Evolutionary conservation across 129 eudicot genomes (phyloP), one percentile per base, ranked within the genome.

Genomic region (Gnaphalium uliginosum): DNA sequence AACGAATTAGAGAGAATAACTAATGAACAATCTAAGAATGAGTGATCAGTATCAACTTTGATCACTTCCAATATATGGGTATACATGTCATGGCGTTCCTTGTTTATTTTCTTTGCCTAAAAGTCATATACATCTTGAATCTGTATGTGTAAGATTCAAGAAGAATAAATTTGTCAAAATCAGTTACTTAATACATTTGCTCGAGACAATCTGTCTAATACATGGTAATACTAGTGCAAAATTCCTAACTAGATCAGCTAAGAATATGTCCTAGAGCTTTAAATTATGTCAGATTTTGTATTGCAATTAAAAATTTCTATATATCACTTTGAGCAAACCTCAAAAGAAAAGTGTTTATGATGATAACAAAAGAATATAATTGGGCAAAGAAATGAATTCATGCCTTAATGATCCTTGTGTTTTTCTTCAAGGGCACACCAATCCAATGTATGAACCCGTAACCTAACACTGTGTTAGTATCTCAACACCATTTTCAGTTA

Each of bases 401-500:
- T 65, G 69, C 15, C 15, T 33, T 29, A 5, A 61, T 26, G 26
- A 17, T 56, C 61, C 61, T 56, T 56, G 61, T 56, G 26, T 56
- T 19, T 56, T 7, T 26, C 25, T 56, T 56, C 24, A 56, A 19
- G 25, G 67, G 21, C 66, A 8, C 6, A 26, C 37, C 37, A 61
- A 61, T 26, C 21, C 67, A 29, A 29, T 30, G 39, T 30, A 39
- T 41, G 43, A 69, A 19, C 37, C 66, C 75, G 53, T 27, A 27
- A 60, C 76, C 77, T 66, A 93, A 75, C 96, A 93, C 53, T 83
- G 89, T 3, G 98, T 93, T 50, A 93, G 73, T n/a, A 93, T 93
- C 87, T 93, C 98, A 33, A 89, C 97, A 35, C 98, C 98, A 66
- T 85, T 85, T 67, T 83, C 75, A 5, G 97, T 93, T 33, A 90